Percentiles rank a stretch among this genome's conserved stretches.
These are phyloP conservation scores for Rhodotorula graminis DNA, from an alignment of 768 basidiomycete species.

Conservation along the genomic window DNA sequence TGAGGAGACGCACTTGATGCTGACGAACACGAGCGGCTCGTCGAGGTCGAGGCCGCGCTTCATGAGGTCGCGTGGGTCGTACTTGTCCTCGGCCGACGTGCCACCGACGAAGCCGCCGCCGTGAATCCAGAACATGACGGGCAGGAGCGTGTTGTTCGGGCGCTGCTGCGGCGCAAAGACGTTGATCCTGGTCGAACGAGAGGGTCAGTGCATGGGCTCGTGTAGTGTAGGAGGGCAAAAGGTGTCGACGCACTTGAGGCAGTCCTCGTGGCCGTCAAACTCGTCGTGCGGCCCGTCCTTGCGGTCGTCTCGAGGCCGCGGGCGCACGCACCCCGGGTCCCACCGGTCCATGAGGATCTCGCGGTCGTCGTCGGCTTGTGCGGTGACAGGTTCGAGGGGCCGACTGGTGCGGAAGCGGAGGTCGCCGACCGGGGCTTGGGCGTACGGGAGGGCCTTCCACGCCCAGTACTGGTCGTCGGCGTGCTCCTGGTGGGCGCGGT, in stretches of 20 bases:
- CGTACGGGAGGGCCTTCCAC: slow-evolving; percentile 29
- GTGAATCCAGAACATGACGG: slow-evolving; percentile 37
- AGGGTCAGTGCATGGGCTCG: not conserved
- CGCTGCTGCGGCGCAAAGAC: slow-evolving; percentile 23
- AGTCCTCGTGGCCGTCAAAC: slow-evolving; percentile 35
- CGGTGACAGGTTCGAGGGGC: not conserved
- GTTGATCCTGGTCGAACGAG: slow-evolving; percentile 23
- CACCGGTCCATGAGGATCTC: slow-evolving; percentile 12
- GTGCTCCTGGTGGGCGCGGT: slow-evolving; percentile 5
- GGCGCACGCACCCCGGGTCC: slow-evolving; percentile 28
- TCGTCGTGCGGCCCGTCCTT: slow-evolving; percentile 22
- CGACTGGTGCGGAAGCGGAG: slow-evolving; percentile 19
- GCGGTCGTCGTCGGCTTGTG: not conserved
- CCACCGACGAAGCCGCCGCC: slow-evolving; percentile 41
- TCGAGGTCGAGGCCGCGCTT: slow-evolving; percentile 16
- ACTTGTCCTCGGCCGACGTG: slow-evolving; percentile 20
- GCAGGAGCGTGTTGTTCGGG: slow-evolving; percentile 17
- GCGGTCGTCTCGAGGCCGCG: slow-evolving; percentile 15
- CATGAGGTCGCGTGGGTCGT: slow-evolving; percentile 32
- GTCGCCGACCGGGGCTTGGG: slow-evolving; percentile 13
- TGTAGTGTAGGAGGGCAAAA: not conserved
- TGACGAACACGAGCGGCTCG: slow-evolving; percentile 27
- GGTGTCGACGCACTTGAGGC: slow-evolving; percentile 26
- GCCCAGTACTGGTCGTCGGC: slow-evolving; percentile 11
- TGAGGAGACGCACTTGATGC: slow-evolving; percentile 26